phyloP scores from a whole-genome alignment of 768 basidiomycete species.

The Chiua virens region DNA sequence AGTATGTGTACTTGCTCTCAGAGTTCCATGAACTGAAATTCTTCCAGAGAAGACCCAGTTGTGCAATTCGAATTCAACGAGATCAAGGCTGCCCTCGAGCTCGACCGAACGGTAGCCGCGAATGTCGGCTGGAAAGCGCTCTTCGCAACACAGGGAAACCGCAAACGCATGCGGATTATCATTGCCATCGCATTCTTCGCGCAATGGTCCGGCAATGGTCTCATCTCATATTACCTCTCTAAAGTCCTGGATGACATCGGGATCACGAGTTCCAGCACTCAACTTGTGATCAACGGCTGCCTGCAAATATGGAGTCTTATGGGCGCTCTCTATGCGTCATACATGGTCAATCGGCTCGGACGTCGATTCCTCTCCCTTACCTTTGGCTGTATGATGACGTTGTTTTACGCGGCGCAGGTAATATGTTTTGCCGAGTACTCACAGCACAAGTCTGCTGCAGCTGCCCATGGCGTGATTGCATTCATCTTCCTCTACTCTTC shows the following conservation, averaged over 20 bases:
- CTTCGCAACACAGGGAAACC: slow-evolving; percentile 64
- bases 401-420: slow-evolving; percentile 69
- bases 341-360: slow-evolving; percentile 57
- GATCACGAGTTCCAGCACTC: slow-evolving; percentile 50
- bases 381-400: slow-evolving; percentile 54
- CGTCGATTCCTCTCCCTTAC: slow-evolving; percentile 66
- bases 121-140: slow-evolving; percentile 71
- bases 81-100: slow-evolving; percentile 74
- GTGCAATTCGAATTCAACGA: slow-evolving; percentile 77
- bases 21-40: neutral
- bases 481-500: slow-evolving; percentile 60
- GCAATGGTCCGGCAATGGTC: slow-evolving; percentile 76
- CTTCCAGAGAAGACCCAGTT: slow-evolving; percentile 54
- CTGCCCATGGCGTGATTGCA: slow-evolving; percentile 49
- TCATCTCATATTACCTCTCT: slow-evolving; percentile 75
- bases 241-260: slow-evolving; percentile 69
- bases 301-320: slow-evolving; percentile 46
- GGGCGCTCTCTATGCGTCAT: slow-evolving; percentile 13
- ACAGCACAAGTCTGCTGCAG: slow-evolving; percentile 37
- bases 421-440: slow-evolving; percentile 60
- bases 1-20: slow-evolving; percentile 35
- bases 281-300: slow-evolving; percentile 61
- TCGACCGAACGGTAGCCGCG: slow-evolving; percentile 58
- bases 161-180: slow-evolving; percentile 65
- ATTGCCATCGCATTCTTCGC: slow-evolving; percentile 68